These are phyloP conservation scores for Verticillium tricorpus DNA, from an alignment of 2,329 filamentous ascomycete species.

Conservation along the genomic window DNA sequence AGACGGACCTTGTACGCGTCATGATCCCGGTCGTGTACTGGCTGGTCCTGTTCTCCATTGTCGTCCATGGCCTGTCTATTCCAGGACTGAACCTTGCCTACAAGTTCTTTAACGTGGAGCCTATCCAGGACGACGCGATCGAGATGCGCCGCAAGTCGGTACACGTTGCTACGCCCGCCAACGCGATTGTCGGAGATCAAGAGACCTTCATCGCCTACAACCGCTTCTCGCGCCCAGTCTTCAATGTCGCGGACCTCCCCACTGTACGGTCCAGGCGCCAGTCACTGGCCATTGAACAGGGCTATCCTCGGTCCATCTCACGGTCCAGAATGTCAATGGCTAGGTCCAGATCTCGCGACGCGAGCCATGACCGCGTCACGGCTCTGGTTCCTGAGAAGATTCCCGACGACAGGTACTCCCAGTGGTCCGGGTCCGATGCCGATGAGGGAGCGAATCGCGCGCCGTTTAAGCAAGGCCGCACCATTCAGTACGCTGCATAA, in stretches of 20 bases:
- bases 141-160: constrained; percentile 30
- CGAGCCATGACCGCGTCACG: background rate
- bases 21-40: constrained; percentile 34
- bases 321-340: constrained; percentile 1
- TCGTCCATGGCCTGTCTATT: constrained; percentile 44
- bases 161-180: constrained; percentile 27
- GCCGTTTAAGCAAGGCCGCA: background rate
- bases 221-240: constrained; percentile 36
- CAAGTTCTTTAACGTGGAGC: constrained; percentile 28
- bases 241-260: constrained; percentile 5
- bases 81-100: constrained; percentile 35
- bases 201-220: constrained; percentile 39
- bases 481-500: background rate
- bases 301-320: background rate
- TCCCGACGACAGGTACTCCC: background rate
- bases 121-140: constrained; percentile 35
- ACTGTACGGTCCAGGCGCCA: background rate
- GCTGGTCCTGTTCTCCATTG: constrained; percentile 33
- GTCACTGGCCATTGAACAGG: background rate
- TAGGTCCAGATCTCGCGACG: background rate
- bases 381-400: background rate
- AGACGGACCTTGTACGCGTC: constrained; percentile 26
- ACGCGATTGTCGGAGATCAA: constrained; percentile 29
- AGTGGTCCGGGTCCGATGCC: background rate
- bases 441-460: background rate